Percentiles rank a stretch among this genome's conserved stretches.
Evolutionary conservation across 306 rosid genomes (phyloP).

Genomic region (Abrus precatorius): DNA sequence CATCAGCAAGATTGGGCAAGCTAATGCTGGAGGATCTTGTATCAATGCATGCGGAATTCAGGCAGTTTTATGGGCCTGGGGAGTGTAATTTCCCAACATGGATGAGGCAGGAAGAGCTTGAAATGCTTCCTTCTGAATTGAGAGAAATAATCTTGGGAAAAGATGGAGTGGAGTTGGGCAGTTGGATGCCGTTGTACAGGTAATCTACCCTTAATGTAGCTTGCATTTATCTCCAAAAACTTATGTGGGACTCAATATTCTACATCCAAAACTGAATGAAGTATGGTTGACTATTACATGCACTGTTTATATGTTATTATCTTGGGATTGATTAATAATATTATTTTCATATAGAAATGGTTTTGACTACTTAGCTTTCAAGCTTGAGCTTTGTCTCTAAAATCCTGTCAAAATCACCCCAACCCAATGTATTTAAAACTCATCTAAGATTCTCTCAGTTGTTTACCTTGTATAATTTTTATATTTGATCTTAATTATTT

Average conservation of each 20-base stretch:
- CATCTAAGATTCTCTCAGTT: neutral
- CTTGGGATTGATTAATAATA: conserved; percentile 26
- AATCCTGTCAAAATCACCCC: conserved; percentile 11
- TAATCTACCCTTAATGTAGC: conserved; percentile 46
- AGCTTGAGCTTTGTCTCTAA: conserved; percentile 35
- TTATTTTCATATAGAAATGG: neutral
- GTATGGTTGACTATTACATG: conserved; percentile 13
- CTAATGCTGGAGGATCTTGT: conserved; percentile 94
- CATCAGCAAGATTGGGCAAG: conserved; percentile 77
- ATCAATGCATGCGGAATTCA: conserved; percentile 78
- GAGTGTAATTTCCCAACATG: conserved; percentile 65
- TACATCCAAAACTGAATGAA: conserved; percentile 30
- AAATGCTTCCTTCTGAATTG: conserved; percentile 62
- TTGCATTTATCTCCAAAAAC: conserved; percentile 21
- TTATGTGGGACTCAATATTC: conserved; percentile 5
- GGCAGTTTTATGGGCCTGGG: conserved; percentile 78
- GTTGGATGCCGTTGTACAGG: conserved; percentile 93
- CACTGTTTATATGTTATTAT: conserved; percentile 10
- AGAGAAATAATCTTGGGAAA: conserved; percentile 73
- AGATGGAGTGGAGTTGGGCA: conserved; percentile 74
- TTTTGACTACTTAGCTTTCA: neutral
- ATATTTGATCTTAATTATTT: neutral
- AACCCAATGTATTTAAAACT: conserved; percentile 14
- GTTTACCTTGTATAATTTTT: conserved; percentile 2
- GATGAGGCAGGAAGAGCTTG: conserved; percentile 77